Conservation (phyloP, 176 grass and related monocot species). For the Chloris gayana region DNA sequence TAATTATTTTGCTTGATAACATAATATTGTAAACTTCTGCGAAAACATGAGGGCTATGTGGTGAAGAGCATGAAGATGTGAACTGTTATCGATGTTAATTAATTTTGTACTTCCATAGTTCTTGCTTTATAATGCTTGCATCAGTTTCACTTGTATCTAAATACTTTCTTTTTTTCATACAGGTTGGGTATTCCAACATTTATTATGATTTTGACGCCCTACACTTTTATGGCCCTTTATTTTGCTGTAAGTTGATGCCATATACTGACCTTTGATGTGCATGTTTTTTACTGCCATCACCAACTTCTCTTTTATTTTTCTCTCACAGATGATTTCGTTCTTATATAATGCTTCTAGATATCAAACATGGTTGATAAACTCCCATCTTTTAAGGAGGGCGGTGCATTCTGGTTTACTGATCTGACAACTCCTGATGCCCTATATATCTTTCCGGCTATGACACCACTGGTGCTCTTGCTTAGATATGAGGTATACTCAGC, state of each 20-base stretch:
- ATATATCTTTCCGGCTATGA: slow-evolving; percentile 66
- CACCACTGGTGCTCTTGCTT: slow-evolving; percentile 52
- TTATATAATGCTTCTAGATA: slow-evolving; percentile 54
- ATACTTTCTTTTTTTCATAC: slow-evolving; percentile 15
- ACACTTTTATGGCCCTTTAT: slow-evolving; percentile 36
- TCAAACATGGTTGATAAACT: slow-evolving; percentile 83
- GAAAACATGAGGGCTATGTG: not conserved
- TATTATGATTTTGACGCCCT: slow-evolving; percentile 9
- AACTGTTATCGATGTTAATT: not conserved
- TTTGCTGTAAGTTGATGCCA: slow-evolving; percentile 32
- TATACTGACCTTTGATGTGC: slow-evolving; percentile 8
- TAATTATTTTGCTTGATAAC: not conserved
- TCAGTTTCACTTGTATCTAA: slow-evolving; percentile 14
- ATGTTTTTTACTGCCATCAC: not conserved
- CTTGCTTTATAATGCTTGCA: slow-evolving; percentile 14
- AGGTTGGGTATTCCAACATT: slow-evolving; percentile 1
- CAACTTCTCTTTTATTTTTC: not conserved
- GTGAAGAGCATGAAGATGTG: not conserved
- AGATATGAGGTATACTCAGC: slow-evolving; percentile 56
- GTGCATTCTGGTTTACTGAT: slow-evolving; percentile 88
- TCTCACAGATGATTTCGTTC: slow-evolving; percentile 22
- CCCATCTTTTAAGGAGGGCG: slow-evolving; percentile 81
- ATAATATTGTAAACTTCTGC: not conserved
- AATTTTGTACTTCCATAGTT: no score
- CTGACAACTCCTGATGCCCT: slow-evolving; percentile 69